Conservation (phyloP, 2,329 filamentous ascomycete genomes). For the Coniochaeta hoffmannii region DNA sequence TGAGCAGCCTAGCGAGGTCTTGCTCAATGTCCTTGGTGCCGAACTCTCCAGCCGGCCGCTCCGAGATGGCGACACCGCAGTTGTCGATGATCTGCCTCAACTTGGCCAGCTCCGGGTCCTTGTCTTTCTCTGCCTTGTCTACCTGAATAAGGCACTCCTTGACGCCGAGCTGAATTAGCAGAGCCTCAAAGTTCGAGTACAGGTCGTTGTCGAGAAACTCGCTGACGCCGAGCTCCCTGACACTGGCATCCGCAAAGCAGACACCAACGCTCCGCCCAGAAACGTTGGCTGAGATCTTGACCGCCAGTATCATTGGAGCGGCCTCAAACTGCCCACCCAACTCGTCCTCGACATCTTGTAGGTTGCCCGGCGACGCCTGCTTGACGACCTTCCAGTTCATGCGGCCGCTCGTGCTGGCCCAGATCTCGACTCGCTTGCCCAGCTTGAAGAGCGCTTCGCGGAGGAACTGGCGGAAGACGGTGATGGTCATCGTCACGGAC, state of each 20-base stretch:
- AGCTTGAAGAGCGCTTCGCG: constrained; percentile 88
- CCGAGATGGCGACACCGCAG: constrained; percentile 83
- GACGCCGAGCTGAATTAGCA: constrained; percentile 92
- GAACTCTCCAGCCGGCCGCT: constrained; percentile 71
- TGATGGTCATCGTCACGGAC: constrained; percentile 92
- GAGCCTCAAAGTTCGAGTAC: constrained; percentile 94
- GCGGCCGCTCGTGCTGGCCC: constrained; percentile 64
- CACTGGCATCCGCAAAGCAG: constrained; percentile 95
- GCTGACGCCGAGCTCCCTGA: constrained; percentile 89
- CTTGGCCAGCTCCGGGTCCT: constrained; percentile 83
- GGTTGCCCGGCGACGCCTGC: constrained; percentile 88
- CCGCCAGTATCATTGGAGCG: constrained; percentile 88
- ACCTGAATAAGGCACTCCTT: constrained; percentile 85
- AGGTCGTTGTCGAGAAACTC: constrained; percentile 99
- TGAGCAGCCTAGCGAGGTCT: constrained; percentile 78
- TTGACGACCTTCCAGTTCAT: constrained; percentile 92
- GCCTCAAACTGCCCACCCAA: constrained; percentile 79
- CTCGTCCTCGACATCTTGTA: constrained; percentile 96
- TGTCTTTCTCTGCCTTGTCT: constrained; percentile 73
- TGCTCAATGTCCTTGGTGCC: constrained; percentile 90
- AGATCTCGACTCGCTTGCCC: constrained; percentile 87
- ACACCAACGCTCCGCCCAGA: constrained; percentile 79
- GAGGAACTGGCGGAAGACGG: constrained; percentile 91
- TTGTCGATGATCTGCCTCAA: constrained; percentile 83
- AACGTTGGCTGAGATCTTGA: constrained; percentile 87